These are phyloP conservation scores for Fusarium virguliforme DNA, from an alignment of 2,329 filamentous ascomycete genomes.

Conservation along the genomic window DNA sequence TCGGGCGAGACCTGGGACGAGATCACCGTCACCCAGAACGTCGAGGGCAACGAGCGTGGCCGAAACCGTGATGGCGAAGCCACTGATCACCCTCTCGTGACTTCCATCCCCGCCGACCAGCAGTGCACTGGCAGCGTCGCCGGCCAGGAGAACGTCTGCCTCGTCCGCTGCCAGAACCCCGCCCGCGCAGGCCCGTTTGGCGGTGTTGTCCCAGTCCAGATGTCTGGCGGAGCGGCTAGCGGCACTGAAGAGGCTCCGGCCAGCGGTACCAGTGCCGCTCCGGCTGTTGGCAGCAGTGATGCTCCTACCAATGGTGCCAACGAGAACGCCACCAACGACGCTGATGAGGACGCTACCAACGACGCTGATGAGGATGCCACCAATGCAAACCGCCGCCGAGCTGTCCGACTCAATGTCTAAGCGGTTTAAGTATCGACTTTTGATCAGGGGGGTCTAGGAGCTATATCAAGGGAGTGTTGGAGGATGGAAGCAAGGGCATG, in stretches of 20 bases:
- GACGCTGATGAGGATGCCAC: background rate
- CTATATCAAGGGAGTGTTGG: background rate
- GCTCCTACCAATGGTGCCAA: background rate
- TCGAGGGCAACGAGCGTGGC: slow-evolving; percentile 50
- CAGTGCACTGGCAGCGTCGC: slow-evolving; percentile 73
- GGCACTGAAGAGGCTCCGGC: slow-evolving; percentile 1
- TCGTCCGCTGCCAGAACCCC: slow-evolving; percentile 75
- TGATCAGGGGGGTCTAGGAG: background rate
- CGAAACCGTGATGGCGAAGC: slow-evolving; percentile 62
- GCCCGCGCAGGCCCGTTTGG: slow-evolving; percentile 75
- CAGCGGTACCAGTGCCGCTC: background rate
- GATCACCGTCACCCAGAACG: slow-evolving; percentile 66
- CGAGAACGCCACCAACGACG: background rate
- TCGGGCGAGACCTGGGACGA: slow-evolving; percentile 59
- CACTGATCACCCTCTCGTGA: slow-evolving; percentile 69
- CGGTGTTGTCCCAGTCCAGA: slow-evolving; percentile 72
- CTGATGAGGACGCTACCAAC: background rate
- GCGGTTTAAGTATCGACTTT: background rate
- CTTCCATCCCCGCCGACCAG: slow-evolving; percentile 69
- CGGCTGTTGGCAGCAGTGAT: background rate
- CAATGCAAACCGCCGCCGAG: background rate
- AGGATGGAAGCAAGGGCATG: background rate
- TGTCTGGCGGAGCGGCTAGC: slow-evolving; percentile 42
- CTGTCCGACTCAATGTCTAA: background rate
- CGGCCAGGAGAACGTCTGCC: slow-evolving; percentile 72